Percentiles rank a stretch among this genome's conserved stretches.
phyloP scores from a whole-genome alignment of 192 early-diverging fungal species.

The Backusella luteola region DNA sequence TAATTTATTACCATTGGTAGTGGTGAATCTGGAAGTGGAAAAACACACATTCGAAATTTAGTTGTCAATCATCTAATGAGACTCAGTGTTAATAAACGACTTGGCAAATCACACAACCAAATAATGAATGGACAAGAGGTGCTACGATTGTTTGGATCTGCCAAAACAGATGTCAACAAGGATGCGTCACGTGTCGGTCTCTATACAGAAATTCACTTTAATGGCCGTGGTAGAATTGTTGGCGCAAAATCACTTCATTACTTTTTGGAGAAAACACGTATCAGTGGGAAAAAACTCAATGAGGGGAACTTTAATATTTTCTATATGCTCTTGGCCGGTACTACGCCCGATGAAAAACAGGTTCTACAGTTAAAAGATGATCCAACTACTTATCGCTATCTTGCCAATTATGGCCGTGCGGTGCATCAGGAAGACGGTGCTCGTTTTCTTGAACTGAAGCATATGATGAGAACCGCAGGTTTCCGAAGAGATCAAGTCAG shows the following conservation, averaged over 20 bases:
- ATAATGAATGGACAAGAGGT: constrained; percentile 68
- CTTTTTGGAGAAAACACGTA: constrained; percentile 56
- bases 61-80: constrained; percentile 72
- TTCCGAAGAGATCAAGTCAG: constrained; percentile 63
- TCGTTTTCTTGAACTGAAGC: constrained; percentile 59
- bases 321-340: constrained; percentile 76
- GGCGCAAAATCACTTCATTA: constrained; percentile 82
- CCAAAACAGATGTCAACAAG: constrained; percentile 58
- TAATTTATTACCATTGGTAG: constrained; percentile 37
- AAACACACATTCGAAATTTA: constrained; percentile 67
- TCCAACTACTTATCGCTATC: constrained; percentile 51
- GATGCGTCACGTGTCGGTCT: constrained; percentile 72
- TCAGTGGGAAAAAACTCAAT: constrained; percentile 48
- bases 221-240: constrained; percentile 74
- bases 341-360: constrained; percentile 52
- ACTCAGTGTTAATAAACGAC: constrained; percentile 71
- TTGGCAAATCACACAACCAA: constrained; percentile 67
- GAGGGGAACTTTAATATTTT: constrained; percentile 75
- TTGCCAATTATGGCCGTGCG: constrained; percentile 52
- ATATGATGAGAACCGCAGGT: constrained; percentile 53
- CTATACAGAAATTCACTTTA: constrained; percentile 90
- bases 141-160: constrained; percentile 77
- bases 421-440: constrained; percentile 48
- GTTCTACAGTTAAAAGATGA: constrained; percentile 55
- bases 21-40: constrained; percentile 85